Evolutionary conservation across 768 basidiomycete species (phyloP).

Genomic region (Boletus edulis): DNA sequence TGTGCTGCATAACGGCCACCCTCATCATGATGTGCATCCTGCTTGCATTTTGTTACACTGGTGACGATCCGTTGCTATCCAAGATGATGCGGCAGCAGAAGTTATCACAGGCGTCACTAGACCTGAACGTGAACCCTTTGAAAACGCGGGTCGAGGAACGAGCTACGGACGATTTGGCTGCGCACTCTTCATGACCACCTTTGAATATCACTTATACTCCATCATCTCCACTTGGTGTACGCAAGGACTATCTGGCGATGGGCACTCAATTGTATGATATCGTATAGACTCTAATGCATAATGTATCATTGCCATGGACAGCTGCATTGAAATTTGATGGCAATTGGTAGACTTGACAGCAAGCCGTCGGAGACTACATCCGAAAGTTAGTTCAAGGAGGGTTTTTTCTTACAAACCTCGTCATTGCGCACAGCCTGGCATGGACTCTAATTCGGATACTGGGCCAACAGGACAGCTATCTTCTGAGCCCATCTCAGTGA

Average conservation of each 20-base stretch:
- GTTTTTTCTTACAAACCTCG: not conserved
- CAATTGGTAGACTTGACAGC: not conserved
- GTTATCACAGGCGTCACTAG: slow-evolving; percentile 8
- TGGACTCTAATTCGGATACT: slow-evolving; percentile 19
- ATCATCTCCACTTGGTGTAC: not conserved
- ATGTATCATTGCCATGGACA: slow-evolving; percentile 6
- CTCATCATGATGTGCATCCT: slow-evolving; percentile 39
- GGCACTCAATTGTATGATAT: slow-evolving; percentile 12
- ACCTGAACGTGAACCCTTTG: slow-evolving; percentile 6
- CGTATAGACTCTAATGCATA: slow-evolving; percentile 4
- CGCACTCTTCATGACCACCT: slow-evolving; percentile 2
- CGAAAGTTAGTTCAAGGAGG: too few species aligned
- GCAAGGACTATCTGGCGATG: slow-evolving; percentile 9
- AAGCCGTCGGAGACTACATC: too few species aligned
- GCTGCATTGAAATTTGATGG: not conserved
- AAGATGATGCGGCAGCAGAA: slow-evolving; percentile 24
- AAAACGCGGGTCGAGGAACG: slow-evolving; percentile 5
- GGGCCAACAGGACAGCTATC: slow-evolving; percentile 8
- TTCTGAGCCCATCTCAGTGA: slow-evolving; percentile 10
- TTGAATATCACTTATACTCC: not conserved
- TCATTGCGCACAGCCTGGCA: slow-evolving; percentile 5
- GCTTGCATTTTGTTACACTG: slow-evolving; percentile 47
- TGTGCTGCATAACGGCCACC: slow-evolving; percentile 49
- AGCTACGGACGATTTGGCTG: not conserved
- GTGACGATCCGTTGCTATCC: slow-evolving; percentile 41